phyloP scores from a whole-genome alignment of 805 yeast species.

The Huiozyma naganishii region DNA sequence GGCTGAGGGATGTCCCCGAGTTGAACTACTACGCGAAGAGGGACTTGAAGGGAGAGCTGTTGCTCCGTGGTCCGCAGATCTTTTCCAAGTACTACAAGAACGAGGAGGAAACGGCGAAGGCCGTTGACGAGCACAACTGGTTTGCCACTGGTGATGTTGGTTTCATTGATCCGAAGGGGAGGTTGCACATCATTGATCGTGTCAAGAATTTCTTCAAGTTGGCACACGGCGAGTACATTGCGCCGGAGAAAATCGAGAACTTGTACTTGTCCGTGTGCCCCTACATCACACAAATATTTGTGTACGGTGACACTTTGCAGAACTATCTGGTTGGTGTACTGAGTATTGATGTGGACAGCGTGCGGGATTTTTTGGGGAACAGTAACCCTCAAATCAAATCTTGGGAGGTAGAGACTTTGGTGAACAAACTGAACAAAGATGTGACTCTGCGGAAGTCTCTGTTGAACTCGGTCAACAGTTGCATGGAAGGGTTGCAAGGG shows the following conservation, averaged over 20 bases:
- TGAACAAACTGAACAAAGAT: slow-evolving; percentile 14
- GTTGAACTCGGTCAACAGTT: slow-evolving; percentile 13
- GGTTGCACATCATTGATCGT: slow-evolving; percentile 55
- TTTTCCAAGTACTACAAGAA: slow-evolving; percentile 47
- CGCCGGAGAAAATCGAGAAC: slow-evolving; percentile 68
- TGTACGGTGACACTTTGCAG: slow-evolving; percentile 53
- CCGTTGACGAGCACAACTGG: slow-evolving; percentile 51
- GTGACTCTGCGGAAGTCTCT: slow-evolving; percentile 10
- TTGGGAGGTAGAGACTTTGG: slow-evolving; percentile 23
- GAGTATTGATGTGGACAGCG: slow-evolving; percentile 46
- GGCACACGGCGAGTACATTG: slow-evolving; percentile 58
- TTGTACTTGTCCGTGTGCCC: slow-evolving; percentile 45
- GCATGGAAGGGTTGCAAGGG: slow-evolving; percentile 37
- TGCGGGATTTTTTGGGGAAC: slow-evolving; percentile 24
- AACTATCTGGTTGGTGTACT: slow-evolving; percentile 48
- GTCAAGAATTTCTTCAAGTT: slow-evolving; percentile 71
- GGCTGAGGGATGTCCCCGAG: slow-evolving; percentile 53
- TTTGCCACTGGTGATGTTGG: slow-evolving; percentile 62
- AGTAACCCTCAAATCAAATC: slow-evolving; percentile 25
- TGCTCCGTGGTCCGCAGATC: slow-evolving; percentile 55
- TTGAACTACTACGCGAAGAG: slow-evolving; percentile 40
- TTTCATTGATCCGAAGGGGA: slow-evolving; percentile 39
- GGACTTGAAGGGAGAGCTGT: slow-evolving; percentile 47
- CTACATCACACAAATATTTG: slow-evolving; percentile 42
- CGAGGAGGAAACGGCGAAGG: slow-evolving; percentile 41